A percentile compares a stretch with the other conserved stretches of the same genome.
These are phyloP conservation scores for Parafenestella ontariensis DNA, from an alignment of 2,329 filamentous ascomycete genomes.

Conservation along the genomic window DNA sequence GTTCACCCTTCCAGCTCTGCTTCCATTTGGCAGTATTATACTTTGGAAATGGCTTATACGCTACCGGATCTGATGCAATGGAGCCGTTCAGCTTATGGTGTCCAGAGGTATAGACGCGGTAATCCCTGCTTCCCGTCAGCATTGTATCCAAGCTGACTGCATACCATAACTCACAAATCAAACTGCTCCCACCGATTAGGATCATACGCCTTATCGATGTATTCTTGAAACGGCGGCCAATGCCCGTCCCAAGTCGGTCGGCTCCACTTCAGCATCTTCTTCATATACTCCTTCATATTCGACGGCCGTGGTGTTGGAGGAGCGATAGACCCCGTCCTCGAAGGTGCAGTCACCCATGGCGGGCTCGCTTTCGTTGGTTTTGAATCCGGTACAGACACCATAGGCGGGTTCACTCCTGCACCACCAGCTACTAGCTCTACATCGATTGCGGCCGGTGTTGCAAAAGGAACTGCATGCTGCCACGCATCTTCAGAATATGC, in stretches of 20 bases:
- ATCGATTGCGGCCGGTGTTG: constrained; percentile 1
- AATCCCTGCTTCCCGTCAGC: constrained; percentile 38
- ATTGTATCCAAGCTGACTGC: not conserved
- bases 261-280: constrained; percentile 53
- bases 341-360: constrained; percentile 34
- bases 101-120: constrained; percentile 48
- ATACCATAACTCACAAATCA: constrained; percentile 33
- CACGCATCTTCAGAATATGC: constrained; percentile 24
- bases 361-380: constrained; percentile 19
- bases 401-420: not conserved
- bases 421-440: constrained; percentile 1
- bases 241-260: constrained; percentile 49
- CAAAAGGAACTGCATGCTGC: constrained; percentile 28
- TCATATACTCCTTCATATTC: constrained; percentile 48
- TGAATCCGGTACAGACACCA: constrained; percentile 5
- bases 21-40: constrained; percentile 72
- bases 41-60: constrained; percentile 74
- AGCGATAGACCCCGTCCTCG: constrained; percentile 21
- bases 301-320: constrained; percentile 23
- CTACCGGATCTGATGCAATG: constrained; percentile 53
- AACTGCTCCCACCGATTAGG: constrained; percentile 59
- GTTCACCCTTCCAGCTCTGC: constrained; percentile 62
- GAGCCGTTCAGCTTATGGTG: constrained; percentile 38
- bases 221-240: constrained; percentile 55
- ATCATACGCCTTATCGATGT: constrained; percentile 53